These are phyloP conservation scores for Hanseniaspora jakobsenii DNA, from an alignment of 805 yeast species.

Conservation along the genomic window DNA sequence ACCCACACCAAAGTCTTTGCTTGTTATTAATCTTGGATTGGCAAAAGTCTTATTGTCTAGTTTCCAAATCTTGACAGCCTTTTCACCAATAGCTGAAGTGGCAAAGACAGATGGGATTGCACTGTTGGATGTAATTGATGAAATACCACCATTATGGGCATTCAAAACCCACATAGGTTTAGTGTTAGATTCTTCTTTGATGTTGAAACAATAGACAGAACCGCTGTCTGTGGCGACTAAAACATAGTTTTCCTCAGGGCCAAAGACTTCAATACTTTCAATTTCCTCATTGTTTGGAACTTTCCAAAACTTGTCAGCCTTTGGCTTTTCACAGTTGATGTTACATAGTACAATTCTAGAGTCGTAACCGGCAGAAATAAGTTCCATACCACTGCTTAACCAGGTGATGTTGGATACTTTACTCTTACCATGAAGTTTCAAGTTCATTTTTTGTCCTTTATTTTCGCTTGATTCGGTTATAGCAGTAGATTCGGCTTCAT, in stretches of 20 bases:
- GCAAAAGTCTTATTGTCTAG: constrained; percentile 23
- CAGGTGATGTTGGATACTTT: constrained; percentile 78
- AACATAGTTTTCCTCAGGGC: constrained; percentile 41
- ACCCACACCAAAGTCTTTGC: constrained; percentile 89
- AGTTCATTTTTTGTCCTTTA: constrained; percentile 17
- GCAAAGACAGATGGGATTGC: constrained; percentile 61
- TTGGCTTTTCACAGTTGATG: constrained; percentile 54
- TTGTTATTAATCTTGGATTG: constrained; percentile 74
- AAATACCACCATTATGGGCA: constrained; percentile 92
- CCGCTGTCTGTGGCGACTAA: constrained; percentile 90
- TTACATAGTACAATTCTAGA: constrained; percentile 71
- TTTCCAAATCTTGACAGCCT: constrained; percentile 78
- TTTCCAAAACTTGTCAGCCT: constrained; percentile 52
- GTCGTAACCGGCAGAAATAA: constrained; percentile 90
- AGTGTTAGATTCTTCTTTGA: constrained; percentile 41
- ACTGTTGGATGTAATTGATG: constrained; percentile 60
- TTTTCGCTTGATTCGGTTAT: constrained; percentile 29
- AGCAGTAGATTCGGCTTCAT: constrained; percentile 43
- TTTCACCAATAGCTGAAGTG: constrained; percentile 88
- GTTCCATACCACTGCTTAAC: constrained; percentile 50
- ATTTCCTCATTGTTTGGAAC: constrained; percentile 66
- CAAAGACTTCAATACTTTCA: constrained; percentile 62
- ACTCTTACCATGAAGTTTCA: constrained; percentile 59
- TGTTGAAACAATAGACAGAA: constrained; percentile 77
- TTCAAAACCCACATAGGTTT: constrained; percentile 87